Conservation (phyloP, 345 rosid genomes). For the Syzygium aqueum region DNA sequence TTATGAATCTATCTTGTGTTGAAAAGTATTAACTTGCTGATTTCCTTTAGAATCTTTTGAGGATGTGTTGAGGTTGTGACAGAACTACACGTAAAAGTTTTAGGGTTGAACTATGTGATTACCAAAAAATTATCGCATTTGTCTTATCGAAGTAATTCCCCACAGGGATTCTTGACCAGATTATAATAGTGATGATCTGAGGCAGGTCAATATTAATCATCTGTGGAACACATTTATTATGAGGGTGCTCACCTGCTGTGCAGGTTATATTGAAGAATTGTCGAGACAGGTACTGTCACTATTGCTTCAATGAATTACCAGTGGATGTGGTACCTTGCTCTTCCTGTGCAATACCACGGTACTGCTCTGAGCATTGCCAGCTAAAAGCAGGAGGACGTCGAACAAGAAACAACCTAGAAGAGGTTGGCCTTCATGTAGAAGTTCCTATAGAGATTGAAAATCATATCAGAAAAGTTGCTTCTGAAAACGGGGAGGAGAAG, state of each 20-base stretch:
- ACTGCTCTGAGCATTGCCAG: conserved; percentile 72
- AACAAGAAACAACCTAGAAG: conserved; percentile 7
- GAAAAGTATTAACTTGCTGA: background rate
- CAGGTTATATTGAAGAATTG: conserved; percentile 40
- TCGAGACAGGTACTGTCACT: conserved; percentile 74
- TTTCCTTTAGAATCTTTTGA: background rate
- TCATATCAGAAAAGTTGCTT: conserved; percentile 26
- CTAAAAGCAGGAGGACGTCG: conserved; percentile 40
- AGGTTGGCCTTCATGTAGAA: conserved; percentile 5
- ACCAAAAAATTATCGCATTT: background rate
- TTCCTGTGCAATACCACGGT: conserved; percentile 61
- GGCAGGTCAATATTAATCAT: background rate
- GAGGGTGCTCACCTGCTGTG: background rate
- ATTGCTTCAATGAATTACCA: conserved; percentile 75
- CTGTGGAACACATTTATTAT: background rate
- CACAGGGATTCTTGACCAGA: background rate
- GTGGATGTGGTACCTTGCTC: conserved; percentile 61
- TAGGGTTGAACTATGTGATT: background rate
- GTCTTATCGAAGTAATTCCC: background rate
- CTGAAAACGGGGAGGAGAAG: conserved; percentile 5
- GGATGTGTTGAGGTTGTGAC: background rate
- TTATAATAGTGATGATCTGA: background rate
- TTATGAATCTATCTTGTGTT: background rate
- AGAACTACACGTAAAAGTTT: background rate
- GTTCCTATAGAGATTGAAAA: conserved; percentile 24